Conservation (phyloP, 352 stramenopile genomes). For the Phytophthora multivora region DNA sequence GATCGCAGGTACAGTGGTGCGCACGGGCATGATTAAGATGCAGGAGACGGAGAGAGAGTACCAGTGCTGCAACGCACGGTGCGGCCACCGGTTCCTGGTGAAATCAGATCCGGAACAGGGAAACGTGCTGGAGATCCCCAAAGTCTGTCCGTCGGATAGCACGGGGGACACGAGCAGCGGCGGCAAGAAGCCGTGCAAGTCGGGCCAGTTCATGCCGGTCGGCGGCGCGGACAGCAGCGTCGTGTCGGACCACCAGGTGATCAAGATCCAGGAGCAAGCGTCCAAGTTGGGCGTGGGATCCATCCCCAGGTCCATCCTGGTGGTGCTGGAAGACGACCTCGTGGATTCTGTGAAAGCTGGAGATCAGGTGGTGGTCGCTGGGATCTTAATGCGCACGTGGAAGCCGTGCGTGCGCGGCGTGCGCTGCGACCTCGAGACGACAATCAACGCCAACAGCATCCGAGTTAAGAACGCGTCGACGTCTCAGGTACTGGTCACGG, state of each 20-base stretch:
- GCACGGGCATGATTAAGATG: constrained; percentile 93
- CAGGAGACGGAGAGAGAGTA: constrained; percentile 91
- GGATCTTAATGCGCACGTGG: constrained; percentile 95
- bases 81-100: constrained; percentile 82
- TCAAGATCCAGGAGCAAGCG: constrained; percentile 97
- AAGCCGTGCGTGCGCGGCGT: constrained; percentile 71
- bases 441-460: constrained; percentile 80
- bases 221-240: constrained; percentile 48
- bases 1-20: constrained; percentile 89
- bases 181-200: constrained; percentile 77
- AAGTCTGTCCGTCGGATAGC: constrained; percentile 54
- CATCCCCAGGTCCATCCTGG: constrained; percentile 93
- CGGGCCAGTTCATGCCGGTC: constrained; percentile 70
- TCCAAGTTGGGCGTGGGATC: constrained; percentile 91
- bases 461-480: constrained; percentile 69
- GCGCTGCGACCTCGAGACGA: constrained; percentile 91
- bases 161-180: constrained; percentile 30
- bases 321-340: constrained; percentile 93
- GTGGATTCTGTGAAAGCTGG: constrained; percentile 91
- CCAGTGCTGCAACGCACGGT: constrained; percentile 78
- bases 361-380: constrained; percentile 95
- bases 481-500: constrained; percentile 66
- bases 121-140: constrained; percentile 88
- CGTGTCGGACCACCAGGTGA: constrained; percentile 89
- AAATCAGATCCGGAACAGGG: constrained; percentile 90